Evolutionary conservation across 2,329 filamentous ascomycete species (phyloP).

Genomic region (Fusarium gaditjirri): DNA sequence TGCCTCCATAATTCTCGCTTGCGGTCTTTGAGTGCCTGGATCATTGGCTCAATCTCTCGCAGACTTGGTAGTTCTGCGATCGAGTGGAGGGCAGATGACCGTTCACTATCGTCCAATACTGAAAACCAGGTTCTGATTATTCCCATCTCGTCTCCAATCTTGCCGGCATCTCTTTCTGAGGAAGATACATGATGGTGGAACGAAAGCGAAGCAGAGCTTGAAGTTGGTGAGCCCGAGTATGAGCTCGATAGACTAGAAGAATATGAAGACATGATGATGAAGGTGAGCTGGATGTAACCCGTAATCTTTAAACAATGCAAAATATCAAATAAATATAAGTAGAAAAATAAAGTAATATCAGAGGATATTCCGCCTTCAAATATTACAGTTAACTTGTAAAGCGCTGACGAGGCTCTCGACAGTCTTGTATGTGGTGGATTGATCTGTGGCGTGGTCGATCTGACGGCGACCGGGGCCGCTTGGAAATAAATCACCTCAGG

Average conservation of each 20-base stretch:
- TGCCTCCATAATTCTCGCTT: slow-evolving; percentile 41
- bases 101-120: slow-evolving; percentile 38
- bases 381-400: neutral
- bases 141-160: slow-evolving; percentile 34
- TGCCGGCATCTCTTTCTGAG: slow-evolving; percentile 20
- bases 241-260: slow-evolving; percentile 31
- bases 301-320: neutral
- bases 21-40: slow-evolving; percentile 42
- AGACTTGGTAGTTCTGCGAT: slow-evolving; percentile 41
- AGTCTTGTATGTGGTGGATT: slow-evolving; percentile 29
- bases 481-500: slow-evolving; percentile 41
- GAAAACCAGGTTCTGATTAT: slow-evolving; percentile 44
- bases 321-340: neutral
- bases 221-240: slow-evolving; percentile 34
- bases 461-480: slow-evolving; percentile 34
- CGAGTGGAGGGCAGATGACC: slow-evolving; percentile 35
- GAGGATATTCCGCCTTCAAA: slow-evolving; percentile 1
- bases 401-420: slow-evolving; percentile 7
- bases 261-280: slow-evolving; percentile 39
- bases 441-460: slow-evolving; percentile 42
- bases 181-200: neutral
- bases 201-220: slow-evolving; percentile 38
- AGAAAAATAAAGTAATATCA: neutral
- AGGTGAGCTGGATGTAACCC: neutral
- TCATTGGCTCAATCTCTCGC: slow-evolving; percentile 43